phyloP scores from a whole-genome alignment of 2,329 filamentous ascomycete species.

The Aspergillus sp. region DNA sequence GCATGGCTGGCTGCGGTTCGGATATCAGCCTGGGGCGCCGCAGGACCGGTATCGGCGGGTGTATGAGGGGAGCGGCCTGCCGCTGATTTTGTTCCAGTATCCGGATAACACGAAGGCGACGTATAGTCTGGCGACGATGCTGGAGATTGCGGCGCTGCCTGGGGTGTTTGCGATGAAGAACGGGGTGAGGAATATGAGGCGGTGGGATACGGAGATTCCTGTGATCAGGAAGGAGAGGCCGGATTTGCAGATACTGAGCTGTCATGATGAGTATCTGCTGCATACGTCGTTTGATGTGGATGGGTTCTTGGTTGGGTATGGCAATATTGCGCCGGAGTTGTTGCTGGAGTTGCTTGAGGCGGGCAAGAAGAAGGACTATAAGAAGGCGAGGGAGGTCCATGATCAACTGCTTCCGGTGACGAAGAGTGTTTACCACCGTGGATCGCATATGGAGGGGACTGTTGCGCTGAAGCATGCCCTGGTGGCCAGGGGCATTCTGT shows the following conservation, averaged over 20 bases:
- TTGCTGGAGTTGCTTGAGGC: conserved; percentile 53
- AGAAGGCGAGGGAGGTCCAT: no score
- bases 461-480: no score
- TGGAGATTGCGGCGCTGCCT: conserved; percentile 54
- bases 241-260: conserved; percentile 52
- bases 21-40: no score
- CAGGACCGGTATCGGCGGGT: no score
- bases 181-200: conserved; percentile 57
- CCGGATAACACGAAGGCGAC: conserved; percentile 55
- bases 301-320: conserved; percentile 56
- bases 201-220: conserved; percentile 58
- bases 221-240: conserved; percentile 52
- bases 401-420: no score
- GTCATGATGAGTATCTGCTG: conserved; percentile 55
- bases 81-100: conserved; percentile 55
- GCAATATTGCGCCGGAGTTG: conserved; percentile 53
- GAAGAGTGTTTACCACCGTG: no score
- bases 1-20: no score
- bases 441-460: no score
- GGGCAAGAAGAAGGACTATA: conserved; percentile 14
- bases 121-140: conserved; percentile 53
- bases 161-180: conserved; percentile 60
- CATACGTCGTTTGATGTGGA: conserved; percentile 55
- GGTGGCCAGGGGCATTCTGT: no score
- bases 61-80: no score